A percentile compares a stretch with the other conserved stretches of the same genome.
These are phyloP conservation scores for Sphenostylis stenocarpa DNA, from an alignment of 306 rosid genomes.

Conservation along the genomic window DNA sequence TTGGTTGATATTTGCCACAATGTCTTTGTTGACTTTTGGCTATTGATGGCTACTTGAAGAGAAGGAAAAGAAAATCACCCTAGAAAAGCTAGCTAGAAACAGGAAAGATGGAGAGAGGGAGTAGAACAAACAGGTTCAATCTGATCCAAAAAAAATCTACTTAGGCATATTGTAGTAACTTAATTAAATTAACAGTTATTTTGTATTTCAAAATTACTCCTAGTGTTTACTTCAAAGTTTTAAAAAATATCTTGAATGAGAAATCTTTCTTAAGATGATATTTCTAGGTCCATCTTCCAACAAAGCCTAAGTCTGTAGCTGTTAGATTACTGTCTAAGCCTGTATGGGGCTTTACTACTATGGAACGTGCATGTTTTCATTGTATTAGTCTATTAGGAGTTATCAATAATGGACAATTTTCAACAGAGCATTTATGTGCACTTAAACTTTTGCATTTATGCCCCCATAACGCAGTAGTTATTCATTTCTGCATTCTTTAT, in stretches of 20 bases:
- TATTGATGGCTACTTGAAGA: slow-evolving; percentile 8
- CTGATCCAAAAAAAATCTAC: background rate
- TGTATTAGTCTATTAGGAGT: background rate
- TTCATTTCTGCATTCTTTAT: slow-evolving; percentile 25
- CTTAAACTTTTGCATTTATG: background rate
- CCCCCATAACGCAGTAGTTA: background rate
- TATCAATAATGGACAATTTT: background rate
- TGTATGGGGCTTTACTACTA: background rate
- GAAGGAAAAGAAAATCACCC: background rate
- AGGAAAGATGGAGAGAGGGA: background rate
- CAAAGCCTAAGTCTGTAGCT: background rate
- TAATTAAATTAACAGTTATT: background rate
- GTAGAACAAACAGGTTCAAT: background rate
- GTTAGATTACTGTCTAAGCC: background rate
- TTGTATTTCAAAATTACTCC: background rate
- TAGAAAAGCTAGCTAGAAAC: background rate
- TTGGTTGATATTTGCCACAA: background rate
- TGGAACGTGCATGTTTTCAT: background rate
- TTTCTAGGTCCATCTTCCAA: too few species aligned
- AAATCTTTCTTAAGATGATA: background rate
- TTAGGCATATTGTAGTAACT: too few species aligned
- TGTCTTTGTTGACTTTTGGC: slow-evolving; percentile 16
- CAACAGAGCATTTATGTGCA: slow-evolving; percentile 23
- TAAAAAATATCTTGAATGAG: background rate
- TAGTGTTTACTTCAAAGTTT: background rate